phyloP scores from a whole-genome alignment of 805 yeast genomes.

The Komagataella pseudopastoris region DNA sequence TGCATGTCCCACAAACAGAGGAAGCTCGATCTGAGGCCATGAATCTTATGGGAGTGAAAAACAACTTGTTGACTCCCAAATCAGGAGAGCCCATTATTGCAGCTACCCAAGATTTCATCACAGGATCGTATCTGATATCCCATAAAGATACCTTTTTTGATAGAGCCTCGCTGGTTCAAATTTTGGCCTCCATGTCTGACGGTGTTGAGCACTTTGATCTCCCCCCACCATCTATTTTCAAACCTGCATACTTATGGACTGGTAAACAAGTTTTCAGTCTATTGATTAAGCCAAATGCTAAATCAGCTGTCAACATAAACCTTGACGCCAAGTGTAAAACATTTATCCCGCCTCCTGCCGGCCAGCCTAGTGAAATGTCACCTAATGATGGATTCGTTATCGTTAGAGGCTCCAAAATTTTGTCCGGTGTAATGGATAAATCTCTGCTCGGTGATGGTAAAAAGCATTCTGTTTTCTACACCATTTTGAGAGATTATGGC shows the following conservation, averaged over 20 bases:
- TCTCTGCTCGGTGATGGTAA: constrained; percentile 96
- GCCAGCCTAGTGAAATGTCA: constrained; percentile 85
- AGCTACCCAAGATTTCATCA: constrained; percentile 98
- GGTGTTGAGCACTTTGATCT: constrained; percentile 78
- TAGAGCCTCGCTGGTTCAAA: constrained; percentile 69
- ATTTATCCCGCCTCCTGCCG: constrained; percentile 58
- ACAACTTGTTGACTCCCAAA: constrained; percentile 87
- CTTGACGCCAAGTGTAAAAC: constrained; percentile 93
- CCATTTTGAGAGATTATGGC: constrained; percentile 93
- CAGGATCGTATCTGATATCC: constrained; percentile 87
- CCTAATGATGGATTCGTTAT: constrained; percentile 93
- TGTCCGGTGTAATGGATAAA: constrained; percentile 95
- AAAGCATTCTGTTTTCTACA: constrained; percentile 90
- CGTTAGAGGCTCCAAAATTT: constrained; percentile 76
- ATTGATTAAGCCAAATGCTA: constrained; percentile 68
- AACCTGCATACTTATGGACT: constrained; percentile 89
- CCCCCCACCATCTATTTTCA: constrained; percentile 90
- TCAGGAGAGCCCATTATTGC: constrained; percentile 99
- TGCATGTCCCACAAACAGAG: constrained; percentile 98
- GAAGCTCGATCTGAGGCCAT: constrained; percentile 99
- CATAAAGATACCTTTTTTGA: constrained; percentile 90
- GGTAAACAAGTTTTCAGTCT: constrained; percentile 92
- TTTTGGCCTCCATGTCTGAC: constrained; percentile 93
- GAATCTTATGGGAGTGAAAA: constrained; percentile 94
- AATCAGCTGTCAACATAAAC: constrained; percentile 73